Conservation (phyloP, 1,139 yeast genomes). For the Yamadazyma diospyri region DNA sequence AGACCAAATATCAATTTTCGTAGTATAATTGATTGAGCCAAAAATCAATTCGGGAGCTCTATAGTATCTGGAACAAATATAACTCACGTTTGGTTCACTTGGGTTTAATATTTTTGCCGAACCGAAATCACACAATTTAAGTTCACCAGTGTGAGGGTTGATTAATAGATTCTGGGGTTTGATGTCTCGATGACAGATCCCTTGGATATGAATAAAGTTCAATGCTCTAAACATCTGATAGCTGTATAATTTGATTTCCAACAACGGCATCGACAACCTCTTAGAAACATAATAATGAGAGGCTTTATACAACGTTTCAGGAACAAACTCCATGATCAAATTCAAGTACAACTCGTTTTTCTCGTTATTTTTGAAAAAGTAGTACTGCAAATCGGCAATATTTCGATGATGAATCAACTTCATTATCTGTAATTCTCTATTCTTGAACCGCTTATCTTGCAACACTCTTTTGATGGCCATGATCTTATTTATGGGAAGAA, state of each 20-base stretch:
- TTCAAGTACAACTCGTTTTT: conserved; percentile 81
- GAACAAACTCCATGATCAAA: conserved; percentile 85
- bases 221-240: conserved; percentile 89
- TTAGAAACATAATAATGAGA: conserved; percentile 77
- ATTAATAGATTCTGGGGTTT: conserved; percentile 77
- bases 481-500: conserved; percentile 67
- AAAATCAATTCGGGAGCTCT: conserved; percentile 86
- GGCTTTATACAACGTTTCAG: conserved; percentile 91
- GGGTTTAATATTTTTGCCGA: conserved; percentile 75
- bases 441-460: conserved; percentile 93
- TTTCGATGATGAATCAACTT: conserved; percentile 82
- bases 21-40: conserved; percentile 92
- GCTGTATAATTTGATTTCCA: conserved; percentile 86
- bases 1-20: conserved; percentile 96
- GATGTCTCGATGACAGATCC: conserved; percentile 92
- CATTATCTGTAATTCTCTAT: conserved; percentile 96
- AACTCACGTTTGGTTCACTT: conserved; percentile 71
- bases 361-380: conserved; percentile 79
- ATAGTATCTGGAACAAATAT: conserved; percentile 76
- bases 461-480: conserved; percentile 94
- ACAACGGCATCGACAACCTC: conserved; percentile 78
- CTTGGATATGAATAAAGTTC: conserved; percentile 85
- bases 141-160: conserved; percentile 60
- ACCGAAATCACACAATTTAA: conserved; percentile 81
- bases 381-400: conserved; percentile 84